Evolutionary conservation across 2,329 filamentous ascomycete species (phyloP).

Genomic region (Xylariaceae sp.): DNA sequence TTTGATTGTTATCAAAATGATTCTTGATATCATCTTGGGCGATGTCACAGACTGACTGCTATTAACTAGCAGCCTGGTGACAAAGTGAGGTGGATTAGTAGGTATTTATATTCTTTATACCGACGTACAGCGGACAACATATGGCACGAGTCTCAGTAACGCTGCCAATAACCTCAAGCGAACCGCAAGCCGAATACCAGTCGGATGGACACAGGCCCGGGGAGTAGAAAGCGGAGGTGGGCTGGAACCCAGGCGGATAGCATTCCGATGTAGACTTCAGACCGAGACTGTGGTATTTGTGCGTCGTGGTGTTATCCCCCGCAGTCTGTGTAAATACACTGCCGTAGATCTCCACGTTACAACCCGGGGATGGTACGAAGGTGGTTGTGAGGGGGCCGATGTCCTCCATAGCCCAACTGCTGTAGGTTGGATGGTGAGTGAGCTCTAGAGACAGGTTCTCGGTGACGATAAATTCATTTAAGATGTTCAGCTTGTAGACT

Average conservation of each 20-base stretch:
- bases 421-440: neutral
- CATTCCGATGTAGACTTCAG: slow-evolving; percentile 11
- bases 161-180: neutral
- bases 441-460: neutral
- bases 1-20: neutral
- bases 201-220: slow-evolving; percentile 13
- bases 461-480: neutral
- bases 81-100: neutral
- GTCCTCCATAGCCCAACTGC: slow-evolving; percentile 2
- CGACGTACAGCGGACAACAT: slow-evolving; percentile 16
- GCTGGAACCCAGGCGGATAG: slow-evolving; percentile 8
- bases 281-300: slow-evolving; percentile 16
- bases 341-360: slow-evolving; percentile 9
- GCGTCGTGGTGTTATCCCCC: slow-evolving; percentile 6
- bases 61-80: no score
- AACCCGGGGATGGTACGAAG: slow-evolving; percentile 10
- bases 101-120: neutral
- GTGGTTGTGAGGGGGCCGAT: slow-evolving; percentile 12
- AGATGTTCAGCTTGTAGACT: no score
- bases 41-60: no score
- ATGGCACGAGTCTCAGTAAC: slow-evolving; percentile 12
- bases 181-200: slow-evolving; percentile 9
- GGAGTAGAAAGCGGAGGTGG: slow-evolving; percentile 6
- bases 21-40: no score
- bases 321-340: slow-evolving; percentile 8